Conservation (phyloP, 371 early-diverging fungal genomes). For the Mycotypha africana region DNA sequence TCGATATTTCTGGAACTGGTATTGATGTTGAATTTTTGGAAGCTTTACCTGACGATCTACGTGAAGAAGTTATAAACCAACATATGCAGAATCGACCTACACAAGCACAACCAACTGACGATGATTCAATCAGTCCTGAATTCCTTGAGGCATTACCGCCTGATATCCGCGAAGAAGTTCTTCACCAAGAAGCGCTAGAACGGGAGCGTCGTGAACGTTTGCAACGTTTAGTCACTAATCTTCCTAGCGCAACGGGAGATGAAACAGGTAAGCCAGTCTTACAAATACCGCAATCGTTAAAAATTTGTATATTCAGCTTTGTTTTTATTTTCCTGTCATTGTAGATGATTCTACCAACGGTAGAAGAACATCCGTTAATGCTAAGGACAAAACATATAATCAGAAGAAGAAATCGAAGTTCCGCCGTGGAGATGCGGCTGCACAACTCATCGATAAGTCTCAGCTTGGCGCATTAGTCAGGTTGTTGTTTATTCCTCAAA, state of each 20-base stretch:
- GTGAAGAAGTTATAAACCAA: slow-evolving; percentile 87
- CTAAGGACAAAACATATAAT: slow-evolving; percentile 4
- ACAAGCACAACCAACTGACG: slow-evolving; percentile 21
- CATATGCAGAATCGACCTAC: slow-evolving; percentile 30
- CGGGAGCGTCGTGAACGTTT: slow-evolving; percentile 45
- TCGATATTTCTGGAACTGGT: slow-evolving; percentile 92
- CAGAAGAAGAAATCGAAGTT: slow-evolving; percentile 36
- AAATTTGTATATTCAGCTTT: too few relatives aligned
- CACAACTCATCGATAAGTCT: slow-evolving; percentile 79
- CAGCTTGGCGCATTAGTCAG: slow-evolving; percentile 81
- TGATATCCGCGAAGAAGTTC: slow-evolving; percentile 76
- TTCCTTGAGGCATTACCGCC: slow-evolving; percentile 78
- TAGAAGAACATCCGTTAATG: slow-evolving; percentile 11
- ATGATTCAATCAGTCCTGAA: slow-evolving; percentile 61
- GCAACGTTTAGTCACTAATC: too few relatives aligned
- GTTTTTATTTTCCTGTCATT: too few relatives aligned
- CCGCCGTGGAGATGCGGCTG: slow-evolving; percentile 50
- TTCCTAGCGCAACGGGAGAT: too few relatives aligned
- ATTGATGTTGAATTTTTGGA: slow-evolving; percentile 93
- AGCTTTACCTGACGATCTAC: slow-evolving; percentile 93
- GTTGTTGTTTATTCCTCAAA: slow-evolving; percentile 79
- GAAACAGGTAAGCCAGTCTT: too few relatives aligned
- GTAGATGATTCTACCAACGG: too few relatives aligned
- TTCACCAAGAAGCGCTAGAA: slow-evolving; percentile 61
- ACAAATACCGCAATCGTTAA: too few relatives aligned